Conservation (phyloP, 2,329 filamentous ascomycete genomes). For the Ustulina deusta region DNA sequence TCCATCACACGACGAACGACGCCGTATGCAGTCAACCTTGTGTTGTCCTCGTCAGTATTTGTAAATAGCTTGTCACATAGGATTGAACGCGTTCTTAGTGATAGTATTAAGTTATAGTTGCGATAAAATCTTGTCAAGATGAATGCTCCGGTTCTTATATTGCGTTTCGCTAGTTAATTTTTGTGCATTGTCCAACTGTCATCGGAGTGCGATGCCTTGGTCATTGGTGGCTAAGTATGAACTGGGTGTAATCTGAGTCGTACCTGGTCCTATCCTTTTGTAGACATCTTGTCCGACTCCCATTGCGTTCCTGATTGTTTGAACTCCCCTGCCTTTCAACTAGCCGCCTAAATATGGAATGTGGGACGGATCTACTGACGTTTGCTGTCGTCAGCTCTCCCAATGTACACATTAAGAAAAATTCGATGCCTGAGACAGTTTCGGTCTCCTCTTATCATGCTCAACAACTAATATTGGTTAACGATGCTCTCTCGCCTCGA, state of each 20-base stretch:
- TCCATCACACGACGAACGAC: background rate
- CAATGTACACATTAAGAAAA: slow-evolving; percentile 33
- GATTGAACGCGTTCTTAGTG: background rate
- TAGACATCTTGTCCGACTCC: slow-evolving; percentile 2
- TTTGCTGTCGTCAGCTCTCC: slow-evolving; percentile 3
- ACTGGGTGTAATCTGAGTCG: slow-evolving; percentile 13
- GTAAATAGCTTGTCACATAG: slow-evolving; percentile 19
- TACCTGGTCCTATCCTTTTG: slow-evolving; percentile 11
- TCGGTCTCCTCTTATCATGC: slow-evolving; percentile 16
- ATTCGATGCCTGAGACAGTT: slow-evolving; percentile 9
- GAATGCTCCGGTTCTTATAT: slow-evolving; percentile 16
- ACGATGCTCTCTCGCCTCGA: slow-evolving; percentile 17
- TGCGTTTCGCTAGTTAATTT: slow-evolving; percentile 19
- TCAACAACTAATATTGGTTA: slow-evolving; percentile 17
- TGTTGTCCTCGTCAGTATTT: background rate
- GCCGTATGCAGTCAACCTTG: background rate
- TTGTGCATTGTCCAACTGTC: slow-evolving; percentile 12
- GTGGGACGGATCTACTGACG: slow-evolving; percentile 7
- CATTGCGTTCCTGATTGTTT: background rate
- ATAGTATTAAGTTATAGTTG: background rate
- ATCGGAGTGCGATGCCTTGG: background rate
- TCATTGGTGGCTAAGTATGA: slow-evolving; percentile 8
- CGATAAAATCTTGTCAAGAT: background rate
- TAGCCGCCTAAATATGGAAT: slow-evolving; percentile 16
- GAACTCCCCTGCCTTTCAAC: slow-evolving; percentile 23